phyloP scores from a whole-genome alignment of 2,329 filamentous ascomycete genomes.

The Pyrenophora seminiperda region DNA sequence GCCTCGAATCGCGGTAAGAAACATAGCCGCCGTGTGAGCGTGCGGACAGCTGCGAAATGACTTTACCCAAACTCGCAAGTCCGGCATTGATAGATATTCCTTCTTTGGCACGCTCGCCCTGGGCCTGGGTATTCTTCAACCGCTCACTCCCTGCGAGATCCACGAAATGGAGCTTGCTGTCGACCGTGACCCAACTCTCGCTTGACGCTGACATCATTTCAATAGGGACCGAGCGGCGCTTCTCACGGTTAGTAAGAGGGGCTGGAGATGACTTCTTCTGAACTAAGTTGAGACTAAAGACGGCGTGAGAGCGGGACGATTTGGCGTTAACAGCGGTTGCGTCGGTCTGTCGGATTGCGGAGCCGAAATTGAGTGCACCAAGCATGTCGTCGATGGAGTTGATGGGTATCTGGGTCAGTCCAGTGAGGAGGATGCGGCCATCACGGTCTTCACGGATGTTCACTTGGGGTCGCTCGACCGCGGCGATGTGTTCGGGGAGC shows the following conservation, averaged over 20 bases:
- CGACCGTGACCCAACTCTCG: slow-evolving; percentile 76
- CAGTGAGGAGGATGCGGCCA: slow-evolving; percentile 91
- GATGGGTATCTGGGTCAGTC: slow-evolving; percentile 83
- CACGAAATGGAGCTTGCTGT: slow-evolving; percentile 98
- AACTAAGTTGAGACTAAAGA: slow-evolving; percentile 92
- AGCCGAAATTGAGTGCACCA: slow-evolving; percentile 87
- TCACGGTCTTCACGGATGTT: slow-evolving; percentile 93
- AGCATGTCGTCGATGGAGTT: slow-evolving; percentile 92
- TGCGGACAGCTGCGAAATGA: slow-evolving; percentile 96
- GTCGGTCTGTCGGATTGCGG: slow-evolving; percentile 92
- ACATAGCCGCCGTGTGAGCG: slow-evolving; percentile 86
- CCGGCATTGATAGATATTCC: slow-evolving; percentile 98
- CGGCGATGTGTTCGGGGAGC: slow-evolving; percentile 72
- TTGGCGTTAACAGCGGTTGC: slow-evolving; percentile 97
- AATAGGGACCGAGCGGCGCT: slow-evolving; percentile 83
- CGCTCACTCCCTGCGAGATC: slow-evolving; percentile 96
- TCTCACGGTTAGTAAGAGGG: slow-evolving; percentile 67
- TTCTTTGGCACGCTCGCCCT: slow-evolving; percentile 91
- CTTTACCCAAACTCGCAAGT: slow-evolving; percentile 91
- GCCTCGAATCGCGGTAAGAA: slow-evolving; percentile 96
- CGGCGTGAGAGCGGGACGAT: slow-evolving; percentile 95
- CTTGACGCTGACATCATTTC: slow-evolving; percentile 70
- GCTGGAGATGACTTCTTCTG: slow-evolving; percentile 71
- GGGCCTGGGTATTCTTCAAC: slow-evolving; percentile 94
- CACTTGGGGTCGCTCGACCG: slow-evolving; percentile 75